Base-by-base conservation (phyloP, 345 rosid species). In the Bruguiera gymnorhiza region DNA sequence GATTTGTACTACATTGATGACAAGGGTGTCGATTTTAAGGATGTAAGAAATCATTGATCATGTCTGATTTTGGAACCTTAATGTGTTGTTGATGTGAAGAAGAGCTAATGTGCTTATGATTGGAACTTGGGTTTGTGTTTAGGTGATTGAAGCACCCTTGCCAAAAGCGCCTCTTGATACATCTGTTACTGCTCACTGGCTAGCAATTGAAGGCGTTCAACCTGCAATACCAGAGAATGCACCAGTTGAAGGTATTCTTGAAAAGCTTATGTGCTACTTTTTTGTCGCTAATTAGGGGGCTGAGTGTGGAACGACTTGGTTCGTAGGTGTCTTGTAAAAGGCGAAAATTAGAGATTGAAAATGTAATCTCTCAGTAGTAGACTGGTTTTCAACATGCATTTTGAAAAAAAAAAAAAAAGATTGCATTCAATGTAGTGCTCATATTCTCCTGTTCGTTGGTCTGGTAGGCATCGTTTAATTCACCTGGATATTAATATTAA, bases 161-260 rank as follows among this genome's bases (percentile, higher is more conserved):
- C 78, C 89, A 4, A 87, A 77, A 68, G 72, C 87, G 20, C 92
- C 92, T 2, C 83, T 80, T 29, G 92, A 86, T 70, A 73, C 89
- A 32, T 79, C 86, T 0, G 65, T 90, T 67, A 56, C 78, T 67
- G 72, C 76, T 75, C 98, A 90, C 71, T 90, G 98, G 97, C 82
- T 90, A 29, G 97, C 97, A 29, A 78, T 93, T 80, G 98, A 93
- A 87, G 98, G 98, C 26, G 78, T 88, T 68, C 98, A 90, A 73
- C 98, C 96, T 66, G 85, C 86, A 46, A 84, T 90, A 67, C 90
- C 90, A 0, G 92, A 90, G 73, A 93, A 88, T 73, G 82, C 85
- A 73, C 79, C 87, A 8, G 61, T 81, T 67, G 85, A 88, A 83
- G 95, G 98, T 93, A 72, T 58, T 13, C 5, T 37, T 20, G 26